A percentile compares a stretch with the other conserved stretches of the same genome.
phyloP scores from a whole-genome alignment of 2,329 filamentous ascomycete genomes.

The Ascochyta clinopodiicola region DNA sequence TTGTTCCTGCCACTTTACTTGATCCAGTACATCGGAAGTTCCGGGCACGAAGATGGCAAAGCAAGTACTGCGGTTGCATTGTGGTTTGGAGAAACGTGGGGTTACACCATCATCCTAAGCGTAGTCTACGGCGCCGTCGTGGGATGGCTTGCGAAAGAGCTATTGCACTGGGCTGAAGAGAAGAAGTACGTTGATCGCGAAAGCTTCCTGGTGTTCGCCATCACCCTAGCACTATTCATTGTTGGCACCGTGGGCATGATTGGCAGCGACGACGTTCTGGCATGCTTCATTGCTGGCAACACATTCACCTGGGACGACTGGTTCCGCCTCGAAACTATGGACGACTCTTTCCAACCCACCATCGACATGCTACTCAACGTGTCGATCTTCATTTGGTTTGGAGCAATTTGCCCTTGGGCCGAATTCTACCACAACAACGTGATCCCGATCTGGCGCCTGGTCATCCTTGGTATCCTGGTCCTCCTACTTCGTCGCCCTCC shows the following conservation, averaged over 20 bases:
- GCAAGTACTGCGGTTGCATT: conserved; percentile 71
- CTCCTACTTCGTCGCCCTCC: conserved; percentile 80
- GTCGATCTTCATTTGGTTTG: conserved; percentile 80
- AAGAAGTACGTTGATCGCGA: conserved; percentile 83
- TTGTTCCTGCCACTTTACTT: conserved; percentile 84
- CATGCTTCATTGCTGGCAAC: conserved; percentile 92
- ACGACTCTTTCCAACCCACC: conserved; percentile 92
- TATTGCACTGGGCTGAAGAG: conserved; percentile 84
- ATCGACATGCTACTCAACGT: conserved; percentile 95
- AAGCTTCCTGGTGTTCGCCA: conserved; percentile 85
- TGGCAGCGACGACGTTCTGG: conserved; percentile 86
- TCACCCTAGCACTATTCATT: conserved; percentile 85
- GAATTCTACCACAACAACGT: conserved; percentile 71
- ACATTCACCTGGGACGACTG: conserved; percentile 87
- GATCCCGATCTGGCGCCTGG: conserved; percentile 75
- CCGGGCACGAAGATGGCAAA: conserved; percentile 54
- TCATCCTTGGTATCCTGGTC: conserved; percentile 76
- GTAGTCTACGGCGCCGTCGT: conserved; percentile 77
- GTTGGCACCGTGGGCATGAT: conserved; percentile 86
- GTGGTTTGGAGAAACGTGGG: conserved; percentile 88
- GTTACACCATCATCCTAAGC: conserved; percentile 81
- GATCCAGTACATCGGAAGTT: conserved; percentile 73
- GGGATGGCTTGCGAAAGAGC: conserved; percentile 80
- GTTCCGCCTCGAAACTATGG: conserved; percentile 87
- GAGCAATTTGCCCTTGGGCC: conserved; percentile 79